A percentile compares a stretch with the other conserved stretches of the same genome.
Conservation (phyloP, 169 alveolate genomes). For the Besnoitia besnoiti region DNA sequence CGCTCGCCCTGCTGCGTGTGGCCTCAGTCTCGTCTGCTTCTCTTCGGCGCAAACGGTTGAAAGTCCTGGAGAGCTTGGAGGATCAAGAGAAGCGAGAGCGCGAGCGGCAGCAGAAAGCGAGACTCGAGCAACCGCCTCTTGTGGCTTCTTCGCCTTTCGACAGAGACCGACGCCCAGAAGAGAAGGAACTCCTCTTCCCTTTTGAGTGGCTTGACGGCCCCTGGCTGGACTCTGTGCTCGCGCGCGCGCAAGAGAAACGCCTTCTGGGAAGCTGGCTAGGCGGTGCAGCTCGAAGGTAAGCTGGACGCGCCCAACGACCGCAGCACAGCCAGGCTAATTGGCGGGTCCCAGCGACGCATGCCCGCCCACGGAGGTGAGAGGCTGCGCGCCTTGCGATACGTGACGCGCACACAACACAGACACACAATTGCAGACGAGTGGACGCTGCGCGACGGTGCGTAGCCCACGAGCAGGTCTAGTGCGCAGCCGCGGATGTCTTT, state of each 20-base stretch:
- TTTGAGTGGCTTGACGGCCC: neutral
- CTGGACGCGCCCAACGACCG: neutral
- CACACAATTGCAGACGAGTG: too few relatives aligned
- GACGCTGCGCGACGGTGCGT: too few relatives aligned
- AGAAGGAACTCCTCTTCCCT: neutral
- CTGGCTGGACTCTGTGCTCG: neutral
- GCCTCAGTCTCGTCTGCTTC: neutral
- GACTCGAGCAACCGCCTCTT: neutral
- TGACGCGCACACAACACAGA: too few relatives aligned
- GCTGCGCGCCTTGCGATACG: too few relatives aligned
- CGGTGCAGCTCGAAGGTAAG: neutral
- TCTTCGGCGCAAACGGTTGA: neutral
- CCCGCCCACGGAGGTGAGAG: too few relatives aligned
- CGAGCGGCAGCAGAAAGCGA: neutral
- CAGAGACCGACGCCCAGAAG: neutral
- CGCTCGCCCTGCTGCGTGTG: neutral
- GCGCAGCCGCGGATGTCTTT: too few relatives aligned
- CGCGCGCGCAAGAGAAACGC: neutral
- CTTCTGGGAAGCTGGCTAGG: slow-evolving; percentile 21
- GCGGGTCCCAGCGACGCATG: neutral
- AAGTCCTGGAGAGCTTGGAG: neutral
- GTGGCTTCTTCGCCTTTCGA: neutral
- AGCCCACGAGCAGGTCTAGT: too few relatives aligned
- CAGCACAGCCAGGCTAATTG: neutral
- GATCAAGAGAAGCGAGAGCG: neutral